phyloP scores from a whole-genome alignment of 306 rosid species.

The Lathyrus sativus region DNA sequence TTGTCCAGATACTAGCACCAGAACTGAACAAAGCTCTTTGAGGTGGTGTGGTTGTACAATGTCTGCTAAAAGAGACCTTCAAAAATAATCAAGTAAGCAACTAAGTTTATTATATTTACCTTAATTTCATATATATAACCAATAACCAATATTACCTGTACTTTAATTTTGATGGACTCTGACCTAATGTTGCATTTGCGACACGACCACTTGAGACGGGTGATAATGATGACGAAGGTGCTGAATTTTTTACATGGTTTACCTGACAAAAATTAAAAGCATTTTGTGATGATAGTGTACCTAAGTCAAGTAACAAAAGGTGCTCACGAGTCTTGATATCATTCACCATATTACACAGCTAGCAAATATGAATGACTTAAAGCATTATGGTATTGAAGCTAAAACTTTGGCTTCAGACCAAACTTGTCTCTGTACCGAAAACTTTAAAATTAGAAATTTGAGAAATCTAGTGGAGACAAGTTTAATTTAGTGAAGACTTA shows the following conservation, averaged over 20 bases:
- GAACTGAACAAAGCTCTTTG: conserved; percentile 92
- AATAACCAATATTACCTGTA: conserved; percentile 63
- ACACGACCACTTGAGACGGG: conserved; percentile 61
- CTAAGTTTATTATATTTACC: conserved; percentile 23
- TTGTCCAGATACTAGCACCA: conserved; percentile 85
- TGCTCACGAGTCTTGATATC: background rate
- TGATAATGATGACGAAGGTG: conserved; percentile 57
- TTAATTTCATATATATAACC: conserved; percentile 28
- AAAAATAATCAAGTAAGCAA: conserved; percentile 52
- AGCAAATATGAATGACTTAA: conserved; percentile 12
- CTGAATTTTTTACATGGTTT: conserved; percentile 61
- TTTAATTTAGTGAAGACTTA: conserved; percentile 26
- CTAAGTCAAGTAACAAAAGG: conserved; percentile 23
- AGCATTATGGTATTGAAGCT: conserved; percentile 29
- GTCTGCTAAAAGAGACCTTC: conserved; percentile 96
- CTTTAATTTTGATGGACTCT: conserved; percentile 68
- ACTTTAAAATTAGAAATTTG: conserved; percentile 25
- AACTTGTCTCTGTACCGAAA: background rate
- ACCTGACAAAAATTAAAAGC: conserved; percentile 53
- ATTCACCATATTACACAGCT: conserved; percentile 29
- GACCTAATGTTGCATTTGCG: conserved; percentile 63
- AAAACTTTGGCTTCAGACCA: conserved; percentile 19
- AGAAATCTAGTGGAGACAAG: conserved; percentile 21
- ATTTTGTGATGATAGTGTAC: conserved; percentile 15
- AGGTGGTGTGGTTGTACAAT: conserved; percentile 92